phyloP scores from a whole-genome alignment of 768 basidiomycete species.

The Sporobolomyces phaffii region DNA sequence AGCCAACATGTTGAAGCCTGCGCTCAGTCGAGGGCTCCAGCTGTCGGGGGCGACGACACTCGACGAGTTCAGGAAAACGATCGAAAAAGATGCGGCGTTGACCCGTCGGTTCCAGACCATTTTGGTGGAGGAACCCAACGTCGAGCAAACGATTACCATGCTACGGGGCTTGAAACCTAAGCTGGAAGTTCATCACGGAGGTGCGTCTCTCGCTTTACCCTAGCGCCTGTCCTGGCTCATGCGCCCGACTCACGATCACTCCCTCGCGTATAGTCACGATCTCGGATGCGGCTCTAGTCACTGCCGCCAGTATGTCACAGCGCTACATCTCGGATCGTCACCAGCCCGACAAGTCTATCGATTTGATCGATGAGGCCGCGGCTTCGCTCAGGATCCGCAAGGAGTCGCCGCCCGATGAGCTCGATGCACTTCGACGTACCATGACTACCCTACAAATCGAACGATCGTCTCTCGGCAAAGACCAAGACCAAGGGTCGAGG shows the following conservation, averaged over 20 bases:
- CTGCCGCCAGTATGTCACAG: constrained; percentile 79
- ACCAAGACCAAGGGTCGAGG: constrained; percentile 44
- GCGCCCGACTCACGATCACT: not conserved
- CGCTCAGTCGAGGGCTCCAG: constrained; percentile 57
- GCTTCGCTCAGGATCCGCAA: constrained; percentile 80
- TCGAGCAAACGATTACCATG: constrained; percentile 82
- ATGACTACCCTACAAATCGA: constrained; percentile 70
- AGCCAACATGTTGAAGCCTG: constrained; percentile 42
- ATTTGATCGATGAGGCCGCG: constrained; percentile 88
- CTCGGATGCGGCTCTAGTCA: constrained; percentile 75
- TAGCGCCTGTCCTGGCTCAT: not conserved
- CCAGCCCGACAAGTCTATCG: constrained; percentile 56
- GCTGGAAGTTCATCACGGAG: constrained; percentile 87
- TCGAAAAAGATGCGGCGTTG: constrained; percentile 63
- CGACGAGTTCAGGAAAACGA: constrained; percentile 80
- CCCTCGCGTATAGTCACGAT: constrained; percentile 55
- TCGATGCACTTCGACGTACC: constrained; percentile 78
- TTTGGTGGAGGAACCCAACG: constrained; percentile 77
- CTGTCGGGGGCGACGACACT: constrained; percentile 82
- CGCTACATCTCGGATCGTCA: constrained; percentile 61
- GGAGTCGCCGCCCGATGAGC: constrained; percentile 84
- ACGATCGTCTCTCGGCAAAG: constrained; percentile 85
- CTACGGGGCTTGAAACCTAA: constrained; percentile 87
- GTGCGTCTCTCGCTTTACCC: not conserved
- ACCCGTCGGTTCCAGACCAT: constrained; percentile 55